These are phyloP conservation scores for Aspergillus bertholletiae DNA, from an alignment of 495 filamentous ascomycete species.

Conservation along the genomic window DNA sequence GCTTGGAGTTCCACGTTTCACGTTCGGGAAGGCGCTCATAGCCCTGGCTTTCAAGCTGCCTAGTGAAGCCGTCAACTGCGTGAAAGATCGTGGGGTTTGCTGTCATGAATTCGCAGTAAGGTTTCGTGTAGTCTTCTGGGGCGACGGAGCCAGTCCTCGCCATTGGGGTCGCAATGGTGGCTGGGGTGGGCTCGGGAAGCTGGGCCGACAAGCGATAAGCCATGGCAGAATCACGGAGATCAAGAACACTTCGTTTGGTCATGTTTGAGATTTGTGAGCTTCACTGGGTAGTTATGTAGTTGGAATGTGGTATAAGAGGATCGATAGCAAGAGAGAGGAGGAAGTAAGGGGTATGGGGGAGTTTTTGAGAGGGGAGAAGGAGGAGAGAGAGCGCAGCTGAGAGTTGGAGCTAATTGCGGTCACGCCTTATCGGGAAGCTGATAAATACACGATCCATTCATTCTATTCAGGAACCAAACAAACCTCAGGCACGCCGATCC, in stretches of 20 bases:
- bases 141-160: constrained; percentile 19
- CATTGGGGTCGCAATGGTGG: constrained; percentile 8
- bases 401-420: neutral
- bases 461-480: neutral
- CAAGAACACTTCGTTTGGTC: constrained; percentile 17
- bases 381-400: constrained; percentile 2
- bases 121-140: constrained; percentile 67
- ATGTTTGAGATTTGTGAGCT: constrained; percentile 8
- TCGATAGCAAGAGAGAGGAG: constrained; percentile 3
- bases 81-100: constrained; percentile 93
- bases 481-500: neutral
- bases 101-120: constrained; percentile 85
- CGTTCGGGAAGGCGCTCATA: constrained; percentile 78
- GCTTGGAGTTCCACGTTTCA: constrained; percentile 69
- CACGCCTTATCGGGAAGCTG: neutral
- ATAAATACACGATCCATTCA: too few species aligned
- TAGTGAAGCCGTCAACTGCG: constrained; percentile 69
- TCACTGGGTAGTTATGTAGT: neutral
- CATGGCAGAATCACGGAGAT: constrained; percentile 17
- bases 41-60: constrained; percentile 64
- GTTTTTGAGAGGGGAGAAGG: constrained; percentile 2
- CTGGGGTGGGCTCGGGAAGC: constrained; percentile 13
- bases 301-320: neutral
- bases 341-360: neutral
- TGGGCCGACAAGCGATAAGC: constrained; percentile 18